Base-by-base conservation (phyloP, 1,284 basidiomycete genomes). In the Leccinum insolens region DNA sequence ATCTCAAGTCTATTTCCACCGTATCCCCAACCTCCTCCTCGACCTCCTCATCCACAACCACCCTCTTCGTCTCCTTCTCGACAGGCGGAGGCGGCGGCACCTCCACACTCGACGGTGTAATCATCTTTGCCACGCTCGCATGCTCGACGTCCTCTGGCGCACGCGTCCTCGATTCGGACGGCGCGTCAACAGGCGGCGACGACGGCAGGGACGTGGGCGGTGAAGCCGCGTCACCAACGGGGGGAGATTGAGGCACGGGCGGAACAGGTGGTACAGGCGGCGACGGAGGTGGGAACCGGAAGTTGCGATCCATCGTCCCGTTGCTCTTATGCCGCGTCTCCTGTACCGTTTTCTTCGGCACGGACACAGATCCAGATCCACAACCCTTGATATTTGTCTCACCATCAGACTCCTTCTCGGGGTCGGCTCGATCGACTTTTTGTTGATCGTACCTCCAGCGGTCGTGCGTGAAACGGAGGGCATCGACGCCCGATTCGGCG, bases 241-340 rank as follows among this genome's bases (percentile, higher is more conserved):
- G 49, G 11, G 49, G 20, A 22, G 49, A 52, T 22, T 52, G 49
- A 22, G 20, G 12, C 8, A 22, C 46, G n/a, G 65, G 63, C 1
- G 65, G 17, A 15, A 64, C 31, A 34, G 73, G 70, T 8, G 73
- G 71, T 4, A 69, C 68, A 41, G 74, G 68, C 14, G 74, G 70
- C 57, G 77, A 69, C 31, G 75, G 58, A 4, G 80, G 74, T 31
- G 91, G 92, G 81, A 94, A 94, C 73, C 86, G 88, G 80, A 94
- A 94, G 68, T 89, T 85, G 68, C 83, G 86, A 75, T 92, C 91
- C 91, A 94, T 94, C 61, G 89, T 90, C 25, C 92, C 91, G 63
- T 73, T 79, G 68, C 80, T 83, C 74, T 80, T 85, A 74, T 80
- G 80, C 64, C 83, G 83, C 49, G 79, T 75, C n/a, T 75, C 75